Evolutionary conservation across 1,284 basidiomycete species (phyloP).

Genomic region (Ceratobasidium sp.): DNA sequence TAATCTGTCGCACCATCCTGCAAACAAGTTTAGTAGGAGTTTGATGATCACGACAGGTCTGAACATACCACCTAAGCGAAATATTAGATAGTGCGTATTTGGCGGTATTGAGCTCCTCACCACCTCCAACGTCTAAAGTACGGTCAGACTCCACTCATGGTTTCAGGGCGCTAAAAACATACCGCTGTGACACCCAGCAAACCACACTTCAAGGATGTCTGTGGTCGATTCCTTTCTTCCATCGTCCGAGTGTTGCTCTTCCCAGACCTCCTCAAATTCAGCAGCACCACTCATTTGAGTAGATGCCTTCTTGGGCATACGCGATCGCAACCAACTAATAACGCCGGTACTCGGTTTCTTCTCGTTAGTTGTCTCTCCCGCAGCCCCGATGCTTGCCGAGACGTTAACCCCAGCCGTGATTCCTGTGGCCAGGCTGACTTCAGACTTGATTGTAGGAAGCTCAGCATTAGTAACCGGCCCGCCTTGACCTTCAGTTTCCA

Average conservation of each 20-base stretch:
- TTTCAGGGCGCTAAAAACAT: neutral
- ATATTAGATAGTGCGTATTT: constrained; percentile 40
- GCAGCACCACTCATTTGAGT: constrained; percentile 26
- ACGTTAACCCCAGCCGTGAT: constrained; percentile 15
- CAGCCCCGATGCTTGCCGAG: constrained; percentile 27
- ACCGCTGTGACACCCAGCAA: constrained; percentile 39
- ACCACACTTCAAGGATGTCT: constrained; percentile 43
- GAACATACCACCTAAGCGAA: constrained; percentile 38
- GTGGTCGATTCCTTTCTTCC: constrained; percentile 28
- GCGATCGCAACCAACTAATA: constrained; percentile 13
- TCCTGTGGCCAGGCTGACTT: constrained; percentile 2
- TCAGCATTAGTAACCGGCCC: neutral
- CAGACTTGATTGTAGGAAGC: constrained; percentile 2
- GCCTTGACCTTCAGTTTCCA: neutral
- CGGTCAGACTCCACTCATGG: neutral
- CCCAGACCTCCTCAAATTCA: constrained; percentile 15
- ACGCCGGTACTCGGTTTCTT: constrained; percentile 16
- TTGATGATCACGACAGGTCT: neutral
- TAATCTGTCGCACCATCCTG: constrained; percentile 38
- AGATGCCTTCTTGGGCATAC: neutral
- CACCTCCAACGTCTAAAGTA: constrained; percentile 42
- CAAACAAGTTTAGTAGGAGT: neutral
- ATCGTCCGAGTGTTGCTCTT: constrained; percentile 4
- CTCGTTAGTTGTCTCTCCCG: neutral
- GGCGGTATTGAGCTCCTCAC: constrained; percentile 34